Evolutionary conservation across 345 rosid species (phyloP).

Genomic region (Lagerstroemia speciosa): DNA sequence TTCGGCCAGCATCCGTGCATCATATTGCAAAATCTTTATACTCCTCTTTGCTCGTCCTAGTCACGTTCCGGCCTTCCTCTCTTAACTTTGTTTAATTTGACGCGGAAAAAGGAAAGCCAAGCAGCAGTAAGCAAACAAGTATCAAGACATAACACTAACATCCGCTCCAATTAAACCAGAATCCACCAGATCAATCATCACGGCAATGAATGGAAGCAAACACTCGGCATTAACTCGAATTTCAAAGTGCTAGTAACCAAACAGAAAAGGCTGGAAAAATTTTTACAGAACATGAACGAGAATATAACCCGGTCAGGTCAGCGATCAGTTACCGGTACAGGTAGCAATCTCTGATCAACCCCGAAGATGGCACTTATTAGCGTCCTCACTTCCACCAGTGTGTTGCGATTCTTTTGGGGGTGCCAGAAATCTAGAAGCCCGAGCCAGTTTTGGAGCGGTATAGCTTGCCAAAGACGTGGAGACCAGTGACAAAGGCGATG

Average conservation of each 20-base stretch:
- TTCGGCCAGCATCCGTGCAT: not conserved
- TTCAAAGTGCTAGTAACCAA: not conserved
- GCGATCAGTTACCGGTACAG: not conserved
- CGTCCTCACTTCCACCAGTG: not conserved
- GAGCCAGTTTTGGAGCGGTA: constrained; percentile 57
- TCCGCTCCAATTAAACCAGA: too few species aligned
- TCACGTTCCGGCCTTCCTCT: not conserved
- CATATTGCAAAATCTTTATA: too few species aligned
- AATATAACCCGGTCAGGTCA: not conserved
- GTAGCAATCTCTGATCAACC: not conserved
- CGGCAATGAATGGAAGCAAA: not conserved
- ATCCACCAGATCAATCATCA: not conserved
- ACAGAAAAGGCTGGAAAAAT: not conserved
- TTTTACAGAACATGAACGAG: not conserved
- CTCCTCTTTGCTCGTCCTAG: too few species aligned
- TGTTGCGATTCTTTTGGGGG: not conserved
- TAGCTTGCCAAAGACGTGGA: constrained; percentile 85
- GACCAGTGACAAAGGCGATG: constrained; percentile 92
- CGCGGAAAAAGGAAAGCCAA: not conserved
- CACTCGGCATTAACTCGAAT: not conserved
- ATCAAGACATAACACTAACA: not conserved
- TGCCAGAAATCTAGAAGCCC: constrained; percentile 17
- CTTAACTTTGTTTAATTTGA: not conserved
- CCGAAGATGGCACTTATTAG: not conserved
- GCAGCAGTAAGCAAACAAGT: not conserved